Evolutionary conservation across 2,329 filamentous ascomycete species (phyloP).

Genomic region (Cladosporium sp.): DNA sequence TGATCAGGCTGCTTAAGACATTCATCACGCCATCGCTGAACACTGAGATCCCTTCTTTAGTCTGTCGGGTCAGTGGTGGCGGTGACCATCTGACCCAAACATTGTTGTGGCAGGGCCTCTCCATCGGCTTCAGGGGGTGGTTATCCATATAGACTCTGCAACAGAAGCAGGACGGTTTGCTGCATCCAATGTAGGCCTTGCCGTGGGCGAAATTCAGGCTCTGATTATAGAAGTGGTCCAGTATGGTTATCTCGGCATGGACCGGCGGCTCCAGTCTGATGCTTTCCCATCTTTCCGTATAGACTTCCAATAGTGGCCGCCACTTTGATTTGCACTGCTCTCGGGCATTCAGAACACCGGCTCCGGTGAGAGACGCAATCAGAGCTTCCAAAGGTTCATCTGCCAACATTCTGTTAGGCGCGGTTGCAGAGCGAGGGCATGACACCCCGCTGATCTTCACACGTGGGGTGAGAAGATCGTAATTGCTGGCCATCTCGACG

Average conservation of each 20-base stretch:
- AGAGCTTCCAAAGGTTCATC: background rate
- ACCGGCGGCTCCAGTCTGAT: background rate
- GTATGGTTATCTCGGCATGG: conserved; percentile 5
- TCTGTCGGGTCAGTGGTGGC: background rate
- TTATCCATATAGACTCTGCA: background rate
- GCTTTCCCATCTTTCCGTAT: background rate
- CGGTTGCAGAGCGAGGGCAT: background rate
- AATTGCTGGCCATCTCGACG: background rate
- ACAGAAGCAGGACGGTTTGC: conserved; percentile 4
- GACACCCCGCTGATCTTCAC: background rate
- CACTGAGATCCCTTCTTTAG: background rate
- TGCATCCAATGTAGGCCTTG: conserved; percentile 2
- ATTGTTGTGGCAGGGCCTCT: background rate
- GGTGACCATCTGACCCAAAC: conserved; percentile 3
- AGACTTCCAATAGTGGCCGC: background rate
- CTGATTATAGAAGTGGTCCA: conserved; percentile 2
- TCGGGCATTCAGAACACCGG: background rate
- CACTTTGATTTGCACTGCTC: background rate
- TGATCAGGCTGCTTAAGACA: background rate
- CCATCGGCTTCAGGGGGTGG: background rate
- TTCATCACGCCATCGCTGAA: background rate
- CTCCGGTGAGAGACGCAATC: background rate
- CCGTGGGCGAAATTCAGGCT: background rate
- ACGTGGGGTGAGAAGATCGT: background rate
- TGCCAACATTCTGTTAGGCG: background rate